Base-by-base conservation (phyloP, 2,329 filamentous ascomycete genomes). In the Talaromyces sp. region DNA sequence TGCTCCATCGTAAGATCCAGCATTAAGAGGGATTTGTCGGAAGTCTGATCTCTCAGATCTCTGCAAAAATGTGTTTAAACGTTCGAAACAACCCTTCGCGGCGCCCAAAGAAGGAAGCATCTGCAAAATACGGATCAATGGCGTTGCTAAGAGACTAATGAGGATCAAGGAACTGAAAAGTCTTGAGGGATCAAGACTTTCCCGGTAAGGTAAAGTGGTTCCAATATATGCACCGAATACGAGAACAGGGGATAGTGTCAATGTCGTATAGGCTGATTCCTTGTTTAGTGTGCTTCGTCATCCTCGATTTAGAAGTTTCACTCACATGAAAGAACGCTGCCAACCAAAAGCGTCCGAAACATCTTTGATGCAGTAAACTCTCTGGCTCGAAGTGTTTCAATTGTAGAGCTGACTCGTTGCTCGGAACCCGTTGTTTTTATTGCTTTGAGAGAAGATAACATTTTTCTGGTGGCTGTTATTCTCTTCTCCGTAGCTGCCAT, bases 261-360 rank as follows among this genome's bases (percentile, higher is more conserved):
- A 40, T 25, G 54, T 58, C 27, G 34, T 58, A 40, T 40, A 58
- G 2, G 54, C 54, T 58, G 15, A 38, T 40, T 38, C 43, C 13
- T 15, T 1, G n/a, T 40, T 58, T 40, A 58, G 54, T 22, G 17
- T n/a, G n/a, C 1, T 19, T 8, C n/a, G n/a, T 10, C n/a, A 45
- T 45, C 43, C 6, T 45, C 17, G n/a, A 45, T 22, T 10, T 45
- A 8, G n/a, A 7, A 22, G n/a, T 45, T 45, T 45, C 43, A 45
- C 54, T 58, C 34, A 58, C 34, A 58, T 40, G 54, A 58, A 5
- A 58, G 54, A 58, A 58, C 54, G 25, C 54, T 58, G n/a, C 54
- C 34, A 40, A 58, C 54, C 19, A 58, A 15, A 17, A 58, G 38
- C 8, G 34, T 40, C 4, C 54, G 54, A 19, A 58, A 58, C 54